phyloP scores from a whole-genome alignment of 192 early-diverging fungal species.

The Coemansia asiatica region DNA sequence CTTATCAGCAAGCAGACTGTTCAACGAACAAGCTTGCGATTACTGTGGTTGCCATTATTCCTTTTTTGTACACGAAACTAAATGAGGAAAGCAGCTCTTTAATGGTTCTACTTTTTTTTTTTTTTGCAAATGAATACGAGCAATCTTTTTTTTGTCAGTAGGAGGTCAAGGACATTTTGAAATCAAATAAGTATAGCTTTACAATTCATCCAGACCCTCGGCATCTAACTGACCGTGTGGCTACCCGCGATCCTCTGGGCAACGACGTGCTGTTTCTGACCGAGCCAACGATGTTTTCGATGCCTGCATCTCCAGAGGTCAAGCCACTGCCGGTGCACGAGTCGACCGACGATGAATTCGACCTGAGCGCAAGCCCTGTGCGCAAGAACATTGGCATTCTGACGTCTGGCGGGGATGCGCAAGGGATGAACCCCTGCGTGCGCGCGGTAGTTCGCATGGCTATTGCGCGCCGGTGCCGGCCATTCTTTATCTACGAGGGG shows the following conservation, averaged over 20 bases:
- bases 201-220: slow-evolving; percentile 44
- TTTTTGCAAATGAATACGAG: neutral
- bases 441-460: slow-evolving; percentile 86
- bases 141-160: slow-evolving; percentile 7
- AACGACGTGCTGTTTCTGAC: slow-evolving; percentile 76
- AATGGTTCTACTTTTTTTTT: neutral
- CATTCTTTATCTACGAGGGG: slow-evolving; percentile 92
- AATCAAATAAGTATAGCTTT: slow-evolving; percentile 6
- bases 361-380: neutral
- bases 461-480: slow-evolving; percentile 76
- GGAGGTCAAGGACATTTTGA: slow-evolving; percentile 26
- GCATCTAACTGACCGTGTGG: slow-evolving; percentile 33
- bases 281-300: slow-evolving; percentile 56
- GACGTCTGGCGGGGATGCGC: slow-evolving; percentile 92
- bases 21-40: neutral
- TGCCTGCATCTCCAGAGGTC: slow-evolving; percentile 42
- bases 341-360: slow-evolving; percentile 5
- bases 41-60: neutral
- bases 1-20: slow-evolving; percentile 6
- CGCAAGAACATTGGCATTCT: slow-evolving; percentile 87
- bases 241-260: slow-evolving; percentile 75
- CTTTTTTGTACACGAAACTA: neutral
- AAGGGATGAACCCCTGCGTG: slow-evolving; percentile 98
- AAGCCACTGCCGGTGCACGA: slow-evolving; percentile 13
- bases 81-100: neutral